phyloP scores from a whole-genome alignment of 2,329 filamentous ascomycete genomes.

The Arthrinium phaeospermum region DNA sequence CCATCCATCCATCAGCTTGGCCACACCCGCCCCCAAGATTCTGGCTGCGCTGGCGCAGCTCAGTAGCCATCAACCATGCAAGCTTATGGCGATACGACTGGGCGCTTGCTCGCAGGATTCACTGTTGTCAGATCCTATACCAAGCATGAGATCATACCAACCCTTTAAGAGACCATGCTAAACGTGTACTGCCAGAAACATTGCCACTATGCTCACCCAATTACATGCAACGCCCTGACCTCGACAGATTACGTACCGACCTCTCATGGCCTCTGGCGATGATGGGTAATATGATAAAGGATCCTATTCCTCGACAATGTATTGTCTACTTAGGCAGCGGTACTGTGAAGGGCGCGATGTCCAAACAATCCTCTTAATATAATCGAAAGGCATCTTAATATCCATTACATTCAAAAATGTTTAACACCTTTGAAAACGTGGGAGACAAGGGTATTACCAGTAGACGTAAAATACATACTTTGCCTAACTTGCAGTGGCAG shows the following conservation, averaged over 20 bases:
- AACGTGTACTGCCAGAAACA: too few species aligned
- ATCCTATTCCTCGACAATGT: not conserved
- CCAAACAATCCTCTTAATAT: not conserved
- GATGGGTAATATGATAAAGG: not conserved
- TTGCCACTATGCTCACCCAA: not conserved
- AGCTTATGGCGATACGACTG: not conserved
- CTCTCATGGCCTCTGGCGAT: not conserved
- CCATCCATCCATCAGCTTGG: not conserved
- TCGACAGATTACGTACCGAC: not conserved
- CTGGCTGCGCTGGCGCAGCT: not conserved
- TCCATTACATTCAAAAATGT: not conserved
- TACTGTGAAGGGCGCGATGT: not conserved
- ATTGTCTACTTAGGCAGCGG: not conserved
- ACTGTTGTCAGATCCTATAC: not conserved
- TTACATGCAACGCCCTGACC: not conserved
- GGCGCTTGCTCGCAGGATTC: not conserved
- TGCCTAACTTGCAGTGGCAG: not conserved
- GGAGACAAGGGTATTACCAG: not conserved
- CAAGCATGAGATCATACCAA: not conserved
- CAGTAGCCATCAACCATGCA: not conserved
- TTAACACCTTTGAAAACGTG: not conserved
- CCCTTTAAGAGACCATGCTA: not conserved
- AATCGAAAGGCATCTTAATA: not conserved
- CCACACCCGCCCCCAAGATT: conserved; percentile 3
- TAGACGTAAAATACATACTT: not conserved